Evolutionary conservation across 2,329 filamentous ascomycete species (phyloP).

Genomic region (Purpureocillium lavendulum): DNA sequence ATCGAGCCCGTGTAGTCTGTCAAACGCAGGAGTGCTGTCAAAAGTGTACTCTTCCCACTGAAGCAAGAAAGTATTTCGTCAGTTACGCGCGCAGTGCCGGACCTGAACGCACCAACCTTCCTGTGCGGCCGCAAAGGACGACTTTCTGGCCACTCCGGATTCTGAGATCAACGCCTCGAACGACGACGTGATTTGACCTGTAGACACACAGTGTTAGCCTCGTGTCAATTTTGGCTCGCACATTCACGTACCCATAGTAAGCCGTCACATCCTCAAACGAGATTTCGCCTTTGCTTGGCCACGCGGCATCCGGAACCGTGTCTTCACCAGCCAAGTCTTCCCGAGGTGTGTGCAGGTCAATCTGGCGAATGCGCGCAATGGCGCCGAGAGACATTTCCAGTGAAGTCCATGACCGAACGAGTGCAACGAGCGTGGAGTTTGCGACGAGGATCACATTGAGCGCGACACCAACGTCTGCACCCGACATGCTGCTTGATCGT

Average conservation of each 20-base stretch:
- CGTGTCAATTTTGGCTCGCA: neutral
- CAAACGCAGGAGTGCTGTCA: constrained; percentile 11
- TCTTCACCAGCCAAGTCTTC: constrained; percentile 7
- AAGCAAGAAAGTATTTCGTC: constrained; percentile 5
- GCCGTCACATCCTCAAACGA: constrained; percentile 8
- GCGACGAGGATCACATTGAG: constrained; percentile 16
- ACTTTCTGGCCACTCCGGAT: constrained; percentile 12
- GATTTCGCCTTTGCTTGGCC: constrained; percentile 11
- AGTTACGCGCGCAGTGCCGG: constrained; percentile 2
- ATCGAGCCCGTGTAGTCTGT: constrained; percentile 15
- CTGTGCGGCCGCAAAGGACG: constrained; percentile 15
- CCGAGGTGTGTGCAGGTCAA: constrained; percentile 9
- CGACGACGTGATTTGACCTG: constrained; percentile 5
- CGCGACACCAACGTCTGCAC: constrained; percentile 11
- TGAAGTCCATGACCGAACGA: constrained; percentile 13
- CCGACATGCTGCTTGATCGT: constrained; percentile 5
- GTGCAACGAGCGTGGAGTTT: constrained; percentile 12
- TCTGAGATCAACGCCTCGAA: constrained; percentile 9
- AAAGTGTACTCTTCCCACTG: constrained; percentile 15
- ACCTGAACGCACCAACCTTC: constrained; percentile 10
- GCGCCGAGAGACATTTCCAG: constrained; percentile 15
- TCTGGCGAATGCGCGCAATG: constrained; percentile 10
- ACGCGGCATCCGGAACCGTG: constrained; percentile 4
- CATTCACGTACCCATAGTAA: constrained; percentile 9
- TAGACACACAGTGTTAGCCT: neutral